phyloP scores from a whole-genome alignment of 306 rosid genomes.

The Prinsepia uniflora region DNA sequence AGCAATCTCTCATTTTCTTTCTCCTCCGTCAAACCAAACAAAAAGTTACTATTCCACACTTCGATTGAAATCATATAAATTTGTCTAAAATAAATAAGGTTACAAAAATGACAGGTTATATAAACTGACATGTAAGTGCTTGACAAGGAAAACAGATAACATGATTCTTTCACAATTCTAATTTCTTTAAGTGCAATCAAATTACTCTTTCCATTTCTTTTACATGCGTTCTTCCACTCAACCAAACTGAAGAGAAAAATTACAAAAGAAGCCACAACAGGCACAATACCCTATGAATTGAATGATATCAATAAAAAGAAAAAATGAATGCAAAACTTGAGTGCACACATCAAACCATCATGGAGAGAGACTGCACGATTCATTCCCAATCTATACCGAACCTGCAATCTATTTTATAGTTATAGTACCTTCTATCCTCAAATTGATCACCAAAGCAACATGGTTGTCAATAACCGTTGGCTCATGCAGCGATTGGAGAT shows the following conservation, averaged over 20 bases:
- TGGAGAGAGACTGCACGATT: slow-evolving; percentile 5
- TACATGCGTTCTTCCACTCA: slow-evolving; percentile 1
- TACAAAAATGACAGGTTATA: neutral
- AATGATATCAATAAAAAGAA: neutral
- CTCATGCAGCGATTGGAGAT: slow-evolving; percentile 63
- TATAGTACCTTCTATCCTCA: neutral
- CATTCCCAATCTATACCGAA: slow-evolving; percentile 15
- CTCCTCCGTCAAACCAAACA: too few species aligned
- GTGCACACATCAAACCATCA: slow-evolving; percentile 28
- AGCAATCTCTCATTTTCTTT: too few species aligned
- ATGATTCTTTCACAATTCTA: neutral
- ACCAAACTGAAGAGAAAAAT: slow-evolving; percentile 8
- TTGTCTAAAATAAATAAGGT: neutral
- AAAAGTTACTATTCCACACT: too few species aligned
- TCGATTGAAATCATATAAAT: too few species aligned
- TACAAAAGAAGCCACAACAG: slow-evolving; percentile 17
- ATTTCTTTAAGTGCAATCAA: slow-evolving; percentile 7
- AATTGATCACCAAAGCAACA: slow-evolving; percentile 6
- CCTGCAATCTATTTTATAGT: slow-evolving; percentile 2
- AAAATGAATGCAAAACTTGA: slow-evolving; percentile 18
- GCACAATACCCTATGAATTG: slow-evolving; percentile 8
- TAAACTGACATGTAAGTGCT: neutral
- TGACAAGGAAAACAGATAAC: neutral
- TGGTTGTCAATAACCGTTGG: slow-evolving; percentile 24
- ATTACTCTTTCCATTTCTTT: neutral